Conservation (phyloP, 805 yeast species). For the Jamesozyma spencerorum region DNA sequence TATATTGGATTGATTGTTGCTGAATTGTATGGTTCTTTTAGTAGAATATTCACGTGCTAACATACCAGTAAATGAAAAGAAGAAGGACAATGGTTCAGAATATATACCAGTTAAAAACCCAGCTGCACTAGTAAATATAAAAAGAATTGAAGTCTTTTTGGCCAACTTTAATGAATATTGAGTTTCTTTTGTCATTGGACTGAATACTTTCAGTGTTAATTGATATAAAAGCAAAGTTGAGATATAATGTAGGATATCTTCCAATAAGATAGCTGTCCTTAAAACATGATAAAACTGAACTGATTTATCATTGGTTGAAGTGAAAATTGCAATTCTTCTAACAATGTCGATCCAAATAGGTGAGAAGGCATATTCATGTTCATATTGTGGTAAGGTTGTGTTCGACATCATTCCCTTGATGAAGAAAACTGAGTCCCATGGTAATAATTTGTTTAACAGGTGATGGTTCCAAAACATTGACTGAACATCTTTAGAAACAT, state of each 20-base stretch:
- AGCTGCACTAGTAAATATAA: constrained; percentile 68
- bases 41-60: constrained; percentile 37
- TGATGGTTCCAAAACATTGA: constrained; percentile 14
- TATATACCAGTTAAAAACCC: constrained; percentile 66
- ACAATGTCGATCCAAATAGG: constrained; percentile 62
- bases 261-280: constrained; percentile 38
- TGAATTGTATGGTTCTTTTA: not conserved
- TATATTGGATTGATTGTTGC: not conserved
- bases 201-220: constrained; percentile 36
- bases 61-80: constrained; percentile 50
- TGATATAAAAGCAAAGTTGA: constrained; percentile 41
- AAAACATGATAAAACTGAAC: constrained; percentile 35
- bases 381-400: constrained; percentile 45
- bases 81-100: constrained; percentile 64
- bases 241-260: constrained; percentile 44
- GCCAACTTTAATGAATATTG: constrained; percentile 23
- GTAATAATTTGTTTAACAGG: constrained; percentile 45
- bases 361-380: constrained; percentile 87
- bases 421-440: constrained; percentile 86
- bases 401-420: constrained; percentile 37
- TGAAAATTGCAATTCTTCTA: constrained; percentile 8
- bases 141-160: constrained; percentile 35
- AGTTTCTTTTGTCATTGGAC: constrained; percentile 3
- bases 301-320: constrained; percentile 9
- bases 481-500: constrained; percentile 1